These are phyloP conservation scores for Botryotinia calthae DNA, from an alignment of 2,329 filamentous ascomycete species.

Conservation along the genomic window DNA sequence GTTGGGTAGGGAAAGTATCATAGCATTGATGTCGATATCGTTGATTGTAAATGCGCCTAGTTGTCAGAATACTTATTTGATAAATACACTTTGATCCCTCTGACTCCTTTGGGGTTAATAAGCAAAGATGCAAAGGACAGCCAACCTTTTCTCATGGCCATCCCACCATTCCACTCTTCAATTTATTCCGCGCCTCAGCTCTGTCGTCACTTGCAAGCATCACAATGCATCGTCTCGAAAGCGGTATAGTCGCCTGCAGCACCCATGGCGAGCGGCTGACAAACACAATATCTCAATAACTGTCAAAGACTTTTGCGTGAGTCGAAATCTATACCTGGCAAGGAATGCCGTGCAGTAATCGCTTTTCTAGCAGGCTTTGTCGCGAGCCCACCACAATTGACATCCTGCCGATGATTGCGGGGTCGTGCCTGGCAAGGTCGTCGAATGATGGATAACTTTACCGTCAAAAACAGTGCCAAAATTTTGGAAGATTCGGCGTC, in stretches of 20 bases:
- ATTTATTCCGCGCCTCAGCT: not conserved
- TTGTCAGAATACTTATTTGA: not conserved
- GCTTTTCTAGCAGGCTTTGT: not conserved
- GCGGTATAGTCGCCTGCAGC: conserved; percentile 1
- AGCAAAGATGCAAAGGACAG: not conserved
- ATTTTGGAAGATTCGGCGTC: not conserved
- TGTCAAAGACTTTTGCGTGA: not conserved
- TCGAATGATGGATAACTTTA: not conserved
- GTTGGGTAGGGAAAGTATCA: not conserved
- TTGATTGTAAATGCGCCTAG: not conserved
- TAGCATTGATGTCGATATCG: not conserved
- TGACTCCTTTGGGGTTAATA: accelerated
- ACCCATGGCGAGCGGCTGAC: not conserved
- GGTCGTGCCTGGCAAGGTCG: not conserved
- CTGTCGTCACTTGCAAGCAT: not conserved
- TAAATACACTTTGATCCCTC: not conserved
- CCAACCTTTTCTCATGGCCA: not conserved
- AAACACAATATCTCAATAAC: not conserved
- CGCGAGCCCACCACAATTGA: not conserved
- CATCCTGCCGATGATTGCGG: too few relatives aligned
- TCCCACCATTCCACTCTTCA: not conserved
- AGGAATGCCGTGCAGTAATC: not conserved
- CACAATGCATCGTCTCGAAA: conserved; percentile 4
- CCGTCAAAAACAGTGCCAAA: not conserved
- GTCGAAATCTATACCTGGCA: not conserved